Conservation (phyloP, 257 asterid species). For the Primulina eburnea region DNA sequence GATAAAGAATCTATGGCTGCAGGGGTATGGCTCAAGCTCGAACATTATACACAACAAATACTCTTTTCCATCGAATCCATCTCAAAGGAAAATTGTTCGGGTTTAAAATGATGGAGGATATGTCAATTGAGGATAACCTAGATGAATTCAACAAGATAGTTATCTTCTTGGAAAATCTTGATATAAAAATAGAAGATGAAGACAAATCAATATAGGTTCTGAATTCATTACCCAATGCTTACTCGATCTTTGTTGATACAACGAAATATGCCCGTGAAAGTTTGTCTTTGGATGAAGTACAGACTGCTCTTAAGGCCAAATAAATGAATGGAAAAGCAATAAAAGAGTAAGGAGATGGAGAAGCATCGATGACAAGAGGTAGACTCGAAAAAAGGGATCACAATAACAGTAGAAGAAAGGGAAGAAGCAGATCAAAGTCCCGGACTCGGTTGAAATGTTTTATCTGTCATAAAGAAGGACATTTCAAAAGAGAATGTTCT, state of each 20-base stretch:
- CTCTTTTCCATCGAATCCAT: no score
- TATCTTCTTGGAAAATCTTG: not conserved
- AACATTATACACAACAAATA: no score
- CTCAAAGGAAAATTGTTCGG: no score
- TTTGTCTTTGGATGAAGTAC: not conserved
- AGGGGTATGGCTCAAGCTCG: no score
- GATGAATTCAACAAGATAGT: not conserved
- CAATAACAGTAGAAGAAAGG: not conserved
- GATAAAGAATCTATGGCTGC: no score
- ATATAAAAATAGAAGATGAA: accelerated
- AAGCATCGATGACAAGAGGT: not conserved
- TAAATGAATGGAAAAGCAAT: not conserved
- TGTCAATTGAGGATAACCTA: not conserved
- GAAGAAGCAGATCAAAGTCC: not conserved
- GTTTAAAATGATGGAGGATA: not conserved
- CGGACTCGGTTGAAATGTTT: not conserved
- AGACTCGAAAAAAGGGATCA: not conserved
- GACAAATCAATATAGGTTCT: not conserved
- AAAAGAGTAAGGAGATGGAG: not conserved
- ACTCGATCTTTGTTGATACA: not conserved
- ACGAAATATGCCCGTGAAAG: not conserved
- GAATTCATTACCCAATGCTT: not conserved
- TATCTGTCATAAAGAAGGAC: not conserved
- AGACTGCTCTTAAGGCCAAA: not conserved
- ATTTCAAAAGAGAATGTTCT: not conserved